Percentiles rank a stretch among this genome's conserved stretches.
Conservation (phyloP, 192 early-diverging fungal genomes). For the Coemansia sp. region DNA sequence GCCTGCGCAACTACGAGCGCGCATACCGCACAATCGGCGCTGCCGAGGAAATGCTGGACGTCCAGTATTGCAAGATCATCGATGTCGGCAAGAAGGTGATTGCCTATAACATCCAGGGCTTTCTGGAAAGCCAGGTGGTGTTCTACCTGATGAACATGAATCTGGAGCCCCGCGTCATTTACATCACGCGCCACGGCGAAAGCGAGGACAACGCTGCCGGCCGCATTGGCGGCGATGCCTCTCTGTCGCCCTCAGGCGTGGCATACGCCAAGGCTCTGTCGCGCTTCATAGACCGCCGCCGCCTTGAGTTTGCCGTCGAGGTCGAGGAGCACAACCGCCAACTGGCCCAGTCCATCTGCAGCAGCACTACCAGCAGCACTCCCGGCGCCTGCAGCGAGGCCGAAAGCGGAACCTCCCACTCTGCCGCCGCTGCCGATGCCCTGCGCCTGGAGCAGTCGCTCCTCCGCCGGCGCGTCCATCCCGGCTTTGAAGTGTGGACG, state of each 20-base stretch:
- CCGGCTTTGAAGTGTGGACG: conserved; percentile 69
- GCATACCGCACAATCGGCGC: conserved; percentile 84
- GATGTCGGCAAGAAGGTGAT: conserved; percentile 97
- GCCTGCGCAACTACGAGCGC: conserved; percentile 89
- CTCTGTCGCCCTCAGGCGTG: conserved; percentile 69
- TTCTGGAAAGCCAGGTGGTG: conserved; percentile 87
- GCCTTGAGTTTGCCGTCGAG: conserved; percentile 46
- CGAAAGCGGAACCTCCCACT: conserved; percentile 13
- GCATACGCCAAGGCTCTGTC: conserved; percentile 74
- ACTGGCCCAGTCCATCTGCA: neutral
- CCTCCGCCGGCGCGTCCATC: conserved; percentile 13
- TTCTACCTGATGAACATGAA: conserved; percentile 99
- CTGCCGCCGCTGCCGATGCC: neutral
- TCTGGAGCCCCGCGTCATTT: conserved; percentile 78
- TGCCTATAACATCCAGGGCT: conserved; percentile 92
- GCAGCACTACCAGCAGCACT: conserved; percentile 10
- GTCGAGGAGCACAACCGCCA: conserved; percentile 47
- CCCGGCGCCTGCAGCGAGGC: conserved; percentile 30
- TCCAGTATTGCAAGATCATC: conserved; percentile 92
- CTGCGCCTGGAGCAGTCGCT: conserved; percentile 8
- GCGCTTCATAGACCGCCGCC: conserved; percentile 68
- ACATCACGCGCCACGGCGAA: conserved; percentile 93
- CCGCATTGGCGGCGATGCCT: conserved; percentile 85
- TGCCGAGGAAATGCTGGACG: conserved; percentile 76
- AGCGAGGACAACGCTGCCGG: conserved; percentile 78